Evolutionary conservation across 1,284 basidiomycete genomes (phyloP), one percentile per base, ranked within the genome.

Genomic region (Malassezia brasiliensis): DNA sequence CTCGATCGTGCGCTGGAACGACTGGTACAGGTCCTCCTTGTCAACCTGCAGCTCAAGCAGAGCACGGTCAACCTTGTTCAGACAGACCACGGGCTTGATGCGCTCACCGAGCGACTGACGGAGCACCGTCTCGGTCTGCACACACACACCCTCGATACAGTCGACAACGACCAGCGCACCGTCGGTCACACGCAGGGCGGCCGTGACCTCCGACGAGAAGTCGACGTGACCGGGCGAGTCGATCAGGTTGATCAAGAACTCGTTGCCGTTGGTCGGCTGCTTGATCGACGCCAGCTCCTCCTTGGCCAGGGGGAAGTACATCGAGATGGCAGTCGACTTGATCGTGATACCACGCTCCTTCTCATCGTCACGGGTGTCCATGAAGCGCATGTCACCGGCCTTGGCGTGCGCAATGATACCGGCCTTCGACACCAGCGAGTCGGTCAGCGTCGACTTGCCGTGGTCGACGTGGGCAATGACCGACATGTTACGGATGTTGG

Each of bases 271-370:
- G 42, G 88, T 93, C 80, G 93, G 88, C 81, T 98, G 91, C 78
- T 89, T 86, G 78, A 98, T 85, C 61, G 85, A 81, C 17, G 76
- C 69, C 45, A 73, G 60, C 45, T 68, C 61, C 19, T 96, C 91
- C 81, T 94, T 90, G 76, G 82, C 78, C 75, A 99, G 83, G 80
- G 90, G 85, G 78, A 99, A 98, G 81, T 94, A 96, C 94, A 98
- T 98, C 61, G 94, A 96, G 77, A 98, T 96, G 76, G 93, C 94
- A 45, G 94, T 99, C 47, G 94, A 98, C 81, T 99, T 99, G 81
- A 99, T 99, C 60, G 94, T 99, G 75, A 99, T 99, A 83, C 94
- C 94, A 80, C 94, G 91, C 78, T 98, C 94, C 78, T 96, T 98
- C 81, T 99, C 94, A 77, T 99, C 94, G 39, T 88, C 84, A 82